phyloP scores from a whole-genome alignment of 345 rosid genomes.

The Passiflora organensis region DNA sequence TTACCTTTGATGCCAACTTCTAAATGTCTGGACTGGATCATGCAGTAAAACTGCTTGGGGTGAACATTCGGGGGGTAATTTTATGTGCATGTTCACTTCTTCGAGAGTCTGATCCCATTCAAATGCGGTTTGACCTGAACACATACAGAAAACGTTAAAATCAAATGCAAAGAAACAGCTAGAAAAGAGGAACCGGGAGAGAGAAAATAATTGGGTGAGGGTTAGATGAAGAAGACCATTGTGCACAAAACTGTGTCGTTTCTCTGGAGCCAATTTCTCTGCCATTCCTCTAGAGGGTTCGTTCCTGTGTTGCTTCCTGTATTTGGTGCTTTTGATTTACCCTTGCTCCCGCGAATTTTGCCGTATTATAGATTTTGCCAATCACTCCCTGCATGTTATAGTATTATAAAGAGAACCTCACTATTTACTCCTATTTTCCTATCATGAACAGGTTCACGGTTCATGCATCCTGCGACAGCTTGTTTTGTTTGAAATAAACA shows the following conservation, averaged over 20 bases:
- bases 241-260: conserved; percentile 48
- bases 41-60: conserved; percentile 73
- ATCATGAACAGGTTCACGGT: too few relatives aligned
- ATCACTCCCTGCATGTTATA: too few relatives aligned
- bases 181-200: neutral
- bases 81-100: conserved; percentile 75
- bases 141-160: too few relatives aligned
- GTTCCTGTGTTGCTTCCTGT: neutral
- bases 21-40: conserved; percentile 71
- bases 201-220: neutral
- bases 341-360: conserved; percentile 10
- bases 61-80: conserved; percentile 59
- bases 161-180: neutral
- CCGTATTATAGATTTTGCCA: too few relatives aligned
- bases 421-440: too few relatives aligned
- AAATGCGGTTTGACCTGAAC: conserved; percentile 62
- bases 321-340: neutral
- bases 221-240: conserved; percentile 25
- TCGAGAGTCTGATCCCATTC: conserved; percentile 97
- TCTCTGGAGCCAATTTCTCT: conserved; percentile 66
- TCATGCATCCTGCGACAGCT: too few relatives aligned
- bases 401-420: too few relatives aligned
- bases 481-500: too few relatives aligned
- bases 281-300: conserved; percentile 31
- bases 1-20: conserved; percentile 95